These are phyloP conservation scores for Penicillium fuscoglaucum DNA, from an alignment of 2,329 filamentous ascomycete genomes.

Conservation along the genomic window DNA sequence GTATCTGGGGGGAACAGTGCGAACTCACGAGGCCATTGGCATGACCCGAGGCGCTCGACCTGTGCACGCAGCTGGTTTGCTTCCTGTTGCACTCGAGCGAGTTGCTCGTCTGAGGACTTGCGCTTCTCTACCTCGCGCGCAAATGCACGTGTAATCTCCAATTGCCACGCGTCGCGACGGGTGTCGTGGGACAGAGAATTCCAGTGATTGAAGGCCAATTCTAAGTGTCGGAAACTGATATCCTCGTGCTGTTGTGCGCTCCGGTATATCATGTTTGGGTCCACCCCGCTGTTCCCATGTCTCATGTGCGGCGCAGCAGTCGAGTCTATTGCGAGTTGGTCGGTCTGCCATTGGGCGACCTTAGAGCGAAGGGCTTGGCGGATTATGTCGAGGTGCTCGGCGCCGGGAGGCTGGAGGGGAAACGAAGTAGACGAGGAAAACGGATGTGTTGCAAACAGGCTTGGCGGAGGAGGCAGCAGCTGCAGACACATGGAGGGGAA, in stretches of 20 bases:
- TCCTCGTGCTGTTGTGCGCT: constrained; percentile 63
- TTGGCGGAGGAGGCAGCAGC: constrained; percentile 76
- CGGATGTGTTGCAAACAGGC: constrained; percentile 77
- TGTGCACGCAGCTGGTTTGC: constrained; percentile 50
- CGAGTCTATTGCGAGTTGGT: constrained; percentile 36
- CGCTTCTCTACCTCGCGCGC: constrained; percentile 48
- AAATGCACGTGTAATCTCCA: constrained; percentile 51
- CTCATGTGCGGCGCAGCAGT: constrained; percentile 40
- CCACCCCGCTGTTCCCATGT: constrained; percentile 29
- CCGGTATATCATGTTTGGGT: constrained; percentile 43
- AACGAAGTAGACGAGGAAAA: constrained; percentile 77
- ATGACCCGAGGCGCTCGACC: constrained; percentile 47
- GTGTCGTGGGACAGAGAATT: constrained; percentile 59
- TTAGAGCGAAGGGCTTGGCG: constrained; percentile 65
- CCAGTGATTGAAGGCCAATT: constrained; percentile 79
- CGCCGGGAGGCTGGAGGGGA: constrained; percentile 73
- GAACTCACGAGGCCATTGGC: constrained; percentile 52
- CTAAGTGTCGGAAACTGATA: constrained; percentile 71
- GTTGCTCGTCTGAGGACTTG: constrained; percentile 44
- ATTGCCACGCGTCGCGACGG: constrained; percentile 49
- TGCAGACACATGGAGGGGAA: constrained; percentile 83
- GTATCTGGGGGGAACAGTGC: constrained; percentile 50
- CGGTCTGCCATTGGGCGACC: constrained; percentile 65
- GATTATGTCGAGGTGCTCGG: constrained; percentile 72
- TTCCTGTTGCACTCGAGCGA: constrained; percentile 50